phyloP scores from a whole-genome alignment of 2,329 filamentous ascomycete species.

The Dactylella cylindrospora region DNA sequence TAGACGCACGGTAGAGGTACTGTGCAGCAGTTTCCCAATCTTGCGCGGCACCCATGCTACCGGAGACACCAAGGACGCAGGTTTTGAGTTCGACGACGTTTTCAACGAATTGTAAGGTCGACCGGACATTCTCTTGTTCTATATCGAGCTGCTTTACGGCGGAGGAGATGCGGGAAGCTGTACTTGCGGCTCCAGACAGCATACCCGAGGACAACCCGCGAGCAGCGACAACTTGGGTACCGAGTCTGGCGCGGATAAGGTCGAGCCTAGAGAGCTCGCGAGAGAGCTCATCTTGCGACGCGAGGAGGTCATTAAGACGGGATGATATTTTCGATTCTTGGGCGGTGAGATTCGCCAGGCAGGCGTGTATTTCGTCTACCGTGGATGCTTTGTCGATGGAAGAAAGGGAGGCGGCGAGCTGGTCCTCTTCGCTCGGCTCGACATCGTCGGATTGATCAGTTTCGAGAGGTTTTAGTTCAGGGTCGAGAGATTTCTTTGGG shows the following conservation, averaged over 20 bases:
- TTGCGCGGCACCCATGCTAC: conserved; percentile 95
- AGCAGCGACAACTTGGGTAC: conserved; percentile 80
- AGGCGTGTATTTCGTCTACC: conserved; percentile 75
- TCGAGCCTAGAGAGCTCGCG: conserved; percentile 86
- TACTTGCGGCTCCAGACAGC: conserved; percentile 81
- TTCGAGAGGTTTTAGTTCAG: neutral
- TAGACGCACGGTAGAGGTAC: conserved; percentile 79
- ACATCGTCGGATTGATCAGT: conserved; percentile 3
- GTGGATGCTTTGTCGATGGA: conserved; percentile 54
- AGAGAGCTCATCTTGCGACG: conserved; percentile 81
- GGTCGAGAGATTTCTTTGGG: conserved; percentile 10
- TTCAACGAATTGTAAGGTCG: conserved; percentile 87
- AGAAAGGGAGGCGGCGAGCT: conserved; percentile 20
- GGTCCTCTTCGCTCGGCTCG: conserved; percentile 8
- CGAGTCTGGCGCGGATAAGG: conserved; percentile 81
- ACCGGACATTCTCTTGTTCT: conserved; percentile 87
- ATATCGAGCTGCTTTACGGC: conserved; percentile 85
- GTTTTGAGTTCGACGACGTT: conserved; percentile 96
- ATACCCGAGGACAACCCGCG: conserved; percentile 84
- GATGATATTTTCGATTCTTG: conserved; percentile 74
- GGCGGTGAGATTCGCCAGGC: conserved; percentile 71
- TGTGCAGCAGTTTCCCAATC: conserved; percentile 97
- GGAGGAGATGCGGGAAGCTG: conserved; percentile 79
- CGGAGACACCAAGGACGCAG: conserved; percentile 89
- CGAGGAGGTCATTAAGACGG: conserved; percentile 73